Percentiles rank a stretch among this genome's conserved stretches.
These are phyloP conservation scores for Scenedesmus sp. DNA, from an alignment of 163 green algal genomes.

Conservation along the genomic window DNA sequence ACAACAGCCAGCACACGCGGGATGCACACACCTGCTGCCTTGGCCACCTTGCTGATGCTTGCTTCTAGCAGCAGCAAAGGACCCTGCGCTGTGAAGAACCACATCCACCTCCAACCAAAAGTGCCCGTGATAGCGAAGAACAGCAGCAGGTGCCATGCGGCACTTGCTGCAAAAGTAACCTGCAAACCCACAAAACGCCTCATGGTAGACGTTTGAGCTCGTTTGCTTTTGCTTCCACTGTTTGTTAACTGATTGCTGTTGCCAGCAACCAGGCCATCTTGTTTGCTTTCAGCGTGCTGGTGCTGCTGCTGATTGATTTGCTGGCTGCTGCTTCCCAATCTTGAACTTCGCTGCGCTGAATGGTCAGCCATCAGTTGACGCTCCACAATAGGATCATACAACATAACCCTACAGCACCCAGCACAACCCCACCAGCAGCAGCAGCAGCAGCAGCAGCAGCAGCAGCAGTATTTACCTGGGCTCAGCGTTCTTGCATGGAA, in stretches of 20 bases:
- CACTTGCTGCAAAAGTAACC: not conserved
- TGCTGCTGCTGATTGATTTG: not conserved
- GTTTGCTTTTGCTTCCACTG: not conserved
- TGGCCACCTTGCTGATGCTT: not conserved
- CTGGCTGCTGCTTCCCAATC: not conserved
- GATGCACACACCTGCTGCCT: not conserved
- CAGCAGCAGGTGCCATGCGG: constrained; percentile 17
- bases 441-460: not conserved
- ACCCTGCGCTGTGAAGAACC: not conserved
- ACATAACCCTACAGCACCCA: not conserved
- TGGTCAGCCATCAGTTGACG: not conserved
- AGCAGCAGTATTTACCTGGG: too few species aligned
- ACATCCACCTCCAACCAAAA: not conserved
- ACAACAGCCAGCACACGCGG: not conserved
- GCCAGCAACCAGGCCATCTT: not conserved
- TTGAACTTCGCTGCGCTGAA: too few species aligned
- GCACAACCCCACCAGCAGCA: not conserved
- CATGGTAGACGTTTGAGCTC: not conserved
- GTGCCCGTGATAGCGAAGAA: not conserved
- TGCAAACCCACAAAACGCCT: not conserved
- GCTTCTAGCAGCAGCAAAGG: not conserved
- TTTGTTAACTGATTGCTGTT: not conserved
- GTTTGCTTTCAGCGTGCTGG: not conserved
- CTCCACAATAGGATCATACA: constrained; percentile 15
- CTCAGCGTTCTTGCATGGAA: too few species aligned